Evolutionary conservation across 202 grass and related monocot genomes (phyloP), one percentile per base, ranked within the genome.

Genomic region (Setaria italica): DNA sequence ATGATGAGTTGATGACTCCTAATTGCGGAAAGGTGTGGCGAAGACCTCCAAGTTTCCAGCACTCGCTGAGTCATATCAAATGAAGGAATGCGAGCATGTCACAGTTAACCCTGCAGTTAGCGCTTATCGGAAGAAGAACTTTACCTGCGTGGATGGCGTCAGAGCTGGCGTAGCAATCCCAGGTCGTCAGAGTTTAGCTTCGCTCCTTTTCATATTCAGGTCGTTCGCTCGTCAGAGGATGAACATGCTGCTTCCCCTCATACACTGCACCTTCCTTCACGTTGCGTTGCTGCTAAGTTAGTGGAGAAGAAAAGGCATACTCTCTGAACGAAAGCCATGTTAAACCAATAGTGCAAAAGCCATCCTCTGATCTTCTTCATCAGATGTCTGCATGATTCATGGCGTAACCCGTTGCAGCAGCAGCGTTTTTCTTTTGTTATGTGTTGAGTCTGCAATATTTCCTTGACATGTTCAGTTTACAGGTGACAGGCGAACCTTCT

Each of bases 181-280:
- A 59, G 51, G 15, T 76, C 62, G 69, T 80, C 69, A 85, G 62
- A 74, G 74, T 54, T 62, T 76, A 58, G 19, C 80, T 69, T 59
- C 9, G 34, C 3, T 51, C 39, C 49, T 57, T 77, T 64, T 76
- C 71, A 20, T 32, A 76, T 76, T 51, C 57, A 42, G 56, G 32
- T 41, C 9, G 70, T 50, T 73, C 45, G 43, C 9, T 10, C 39
- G 39, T 41, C 39, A 5, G 39, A 41, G 21, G 45, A 33, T 20
- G 46, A 57, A 33, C 33, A 75, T 75, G 72, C 9, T 17, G 25
- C 59, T 75, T 56, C 51, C 15, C 19, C 34, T 11, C 60, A 63
- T 33, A 33, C 10, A 53, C 20, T 39, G 77, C 47, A 54, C 33
- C 3, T 72, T 20, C 35, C 39, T 5, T 21, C 10, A n/a, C 20